Conservation (phyloP, 176 grass and related monocot genomes). For the Aegilops longissima region DNA sequence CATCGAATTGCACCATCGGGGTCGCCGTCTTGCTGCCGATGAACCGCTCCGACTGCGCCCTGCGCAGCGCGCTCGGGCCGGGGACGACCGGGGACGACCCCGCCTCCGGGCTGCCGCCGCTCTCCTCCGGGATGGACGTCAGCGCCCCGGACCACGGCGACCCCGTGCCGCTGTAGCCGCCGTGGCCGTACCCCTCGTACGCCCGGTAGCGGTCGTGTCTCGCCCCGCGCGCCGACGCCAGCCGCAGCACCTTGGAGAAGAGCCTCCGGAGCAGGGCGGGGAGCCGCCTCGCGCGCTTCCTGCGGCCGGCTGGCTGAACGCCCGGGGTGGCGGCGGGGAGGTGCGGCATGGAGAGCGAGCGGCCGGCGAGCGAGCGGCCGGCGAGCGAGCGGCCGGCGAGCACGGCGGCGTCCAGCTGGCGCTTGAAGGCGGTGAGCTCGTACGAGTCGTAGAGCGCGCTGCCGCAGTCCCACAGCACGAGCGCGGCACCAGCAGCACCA, state of each 20-base stretch:
- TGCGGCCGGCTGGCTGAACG: background rate
- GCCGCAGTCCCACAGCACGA: constrained; percentile 45
- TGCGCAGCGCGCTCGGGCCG: constrained; percentile 16
- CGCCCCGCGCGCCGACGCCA: background rate
- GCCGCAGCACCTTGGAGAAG: constrained; percentile 38
- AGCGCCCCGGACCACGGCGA: constrained; percentile 50
- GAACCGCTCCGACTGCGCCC: constrained; percentile 48
- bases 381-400: constrained; percentile 27
- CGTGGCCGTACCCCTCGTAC: background rate
- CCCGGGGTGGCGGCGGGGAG: background rate
- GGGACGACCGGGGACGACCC: background rate
- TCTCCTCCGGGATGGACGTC: constrained; percentile 50
- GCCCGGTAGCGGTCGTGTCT: background rate
- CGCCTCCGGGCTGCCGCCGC: constrained; percentile 25
- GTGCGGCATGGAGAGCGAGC: constrained; percentile 53
- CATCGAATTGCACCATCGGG: constrained; percentile 34
- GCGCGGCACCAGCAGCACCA: background rate
- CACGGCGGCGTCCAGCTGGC: constrained; percentile 42
- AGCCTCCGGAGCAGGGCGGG: constrained; percentile 27
- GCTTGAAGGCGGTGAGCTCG: constrained; percentile 43
- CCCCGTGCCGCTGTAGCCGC: background rate
- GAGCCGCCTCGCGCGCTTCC: background rate
- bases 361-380: constrained; percentile 27
- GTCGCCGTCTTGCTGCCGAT: constrained; percentile 31
- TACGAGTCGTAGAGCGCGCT: constrained; percentile 54